These are phyloP conservation scores for Penicillium occitanis DNA, from an alignment of 2,329 filamentous ascomycete genomes.

Conservation along the genomic window DNA sequence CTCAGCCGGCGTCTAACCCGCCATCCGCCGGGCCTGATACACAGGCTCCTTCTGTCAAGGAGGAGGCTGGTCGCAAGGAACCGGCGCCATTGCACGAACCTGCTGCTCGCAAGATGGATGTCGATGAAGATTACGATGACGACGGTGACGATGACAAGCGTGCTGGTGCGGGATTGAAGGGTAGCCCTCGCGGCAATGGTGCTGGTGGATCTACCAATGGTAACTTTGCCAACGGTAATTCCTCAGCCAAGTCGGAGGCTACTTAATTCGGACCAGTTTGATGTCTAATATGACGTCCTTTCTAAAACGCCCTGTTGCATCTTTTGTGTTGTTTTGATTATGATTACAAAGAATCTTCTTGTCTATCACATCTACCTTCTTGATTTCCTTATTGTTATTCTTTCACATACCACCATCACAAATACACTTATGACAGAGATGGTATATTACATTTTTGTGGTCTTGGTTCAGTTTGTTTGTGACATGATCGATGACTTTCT, in stretches of 20 bases:
- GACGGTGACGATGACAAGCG: constrained; percentile 79
- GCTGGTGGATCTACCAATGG: constrained; percentile 6
- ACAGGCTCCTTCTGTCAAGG: constrained; percentile 53
- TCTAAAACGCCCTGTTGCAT: background rate
- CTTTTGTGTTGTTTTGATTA: background rate
- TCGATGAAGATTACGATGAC: constrained; percentile 97
- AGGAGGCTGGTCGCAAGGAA: constrained; percentile 55
- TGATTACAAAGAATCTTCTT: constrained; percentile 3
- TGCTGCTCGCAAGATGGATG: constrained; percentile 90
- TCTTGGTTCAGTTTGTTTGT: constrained; percentile 7
- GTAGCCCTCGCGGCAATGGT: constrained; percentile 36
- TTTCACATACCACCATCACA: constrained; percentile 3
- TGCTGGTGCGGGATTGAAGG: constrained; percentile 33
- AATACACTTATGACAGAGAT: background rate
- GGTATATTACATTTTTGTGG: background rate
- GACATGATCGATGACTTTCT: constrained; percentile 20
- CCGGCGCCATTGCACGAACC: constrained; percentile 67
- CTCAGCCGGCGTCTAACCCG: constrained; percentile 44
- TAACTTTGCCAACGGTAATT: constrained; percentile 18
- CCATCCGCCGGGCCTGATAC: constrained; percentile 33
- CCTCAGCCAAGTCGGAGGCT: constrained; percentile 19
- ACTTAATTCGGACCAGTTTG: background rate
- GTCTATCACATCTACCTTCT: constrained; percentile 2
- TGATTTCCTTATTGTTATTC: background rate
- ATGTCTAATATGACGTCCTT: background rate